Percentiles rank a stretch among this genome's conserved stretches.
phyloP scores from a whole-genome alignment of 345 rosid species.

The Trapa incisa region DNA sequence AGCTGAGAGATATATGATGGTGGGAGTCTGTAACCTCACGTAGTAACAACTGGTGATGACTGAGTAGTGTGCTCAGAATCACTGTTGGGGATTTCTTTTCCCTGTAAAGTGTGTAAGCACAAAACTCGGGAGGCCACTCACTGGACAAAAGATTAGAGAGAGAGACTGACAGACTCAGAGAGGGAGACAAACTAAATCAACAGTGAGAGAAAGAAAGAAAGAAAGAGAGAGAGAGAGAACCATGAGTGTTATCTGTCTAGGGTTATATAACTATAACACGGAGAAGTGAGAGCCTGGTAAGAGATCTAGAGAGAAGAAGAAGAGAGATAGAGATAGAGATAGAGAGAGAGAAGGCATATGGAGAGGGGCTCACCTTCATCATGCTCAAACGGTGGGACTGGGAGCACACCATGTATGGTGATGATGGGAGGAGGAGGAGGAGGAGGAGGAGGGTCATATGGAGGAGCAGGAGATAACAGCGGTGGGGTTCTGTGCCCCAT shows the following conservation, averaged over 20 bases:
- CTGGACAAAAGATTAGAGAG: slow-evolving; percentile 9
- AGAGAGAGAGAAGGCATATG: slow-evolving; percentile 23
- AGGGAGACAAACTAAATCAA: neutral
- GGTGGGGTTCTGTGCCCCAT: slow-evolving; percentile 40
- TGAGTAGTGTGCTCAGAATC: neutral
- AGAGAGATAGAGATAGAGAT: slow-evolving; percentile 9
- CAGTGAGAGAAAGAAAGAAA: slow-evolving; percentile 4
- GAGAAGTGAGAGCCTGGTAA: no score
- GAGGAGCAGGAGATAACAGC: slow-evolving; percentile 58
- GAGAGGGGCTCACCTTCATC: slow-evolving; percentile 29
- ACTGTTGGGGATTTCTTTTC: neutral
- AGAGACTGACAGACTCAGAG: neutral
- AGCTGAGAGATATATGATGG: no score
- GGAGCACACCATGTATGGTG: slow-evolving; percentile 48
- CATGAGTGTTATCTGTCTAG: neutral
- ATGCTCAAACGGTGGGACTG: slow-evolving; percentile 18
- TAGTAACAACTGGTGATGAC: neutral
- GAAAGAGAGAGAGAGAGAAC: slow-evolving; percentile 37
- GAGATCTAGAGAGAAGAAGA: slow-evolving; percentile 2
- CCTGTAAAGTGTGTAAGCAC: slow-evolving; percentile 48
- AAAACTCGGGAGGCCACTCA: slow-evolving; percentile 79
- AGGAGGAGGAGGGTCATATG: slow-evolving; percentile 22
- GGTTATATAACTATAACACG: no score
- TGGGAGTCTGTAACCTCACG: neutral
- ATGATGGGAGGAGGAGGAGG: slow-evolving; percentile 13